Conservation (phyloP, 805 yeast genomes). For the Komagataella kurtzmanii region DNA sequence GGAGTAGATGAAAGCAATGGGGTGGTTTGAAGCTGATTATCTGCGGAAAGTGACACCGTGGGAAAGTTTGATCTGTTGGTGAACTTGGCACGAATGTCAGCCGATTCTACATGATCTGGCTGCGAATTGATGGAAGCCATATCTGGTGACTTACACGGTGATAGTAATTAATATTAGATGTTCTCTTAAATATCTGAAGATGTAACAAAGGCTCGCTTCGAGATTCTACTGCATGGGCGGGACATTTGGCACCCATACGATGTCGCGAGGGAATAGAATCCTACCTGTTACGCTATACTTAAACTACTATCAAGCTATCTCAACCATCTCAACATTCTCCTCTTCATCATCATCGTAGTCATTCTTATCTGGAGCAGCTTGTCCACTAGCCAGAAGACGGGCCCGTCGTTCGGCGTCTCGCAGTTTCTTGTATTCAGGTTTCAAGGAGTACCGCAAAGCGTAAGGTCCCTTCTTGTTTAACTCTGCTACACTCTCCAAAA, state of each 20-base stretch:
- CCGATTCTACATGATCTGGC: constrained; percentile 1
- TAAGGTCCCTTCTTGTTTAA: constrained; percentile 93
- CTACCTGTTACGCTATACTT: background rate
- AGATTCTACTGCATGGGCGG: background rate
- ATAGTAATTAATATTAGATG: background rate
- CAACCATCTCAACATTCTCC: constrained; percentile 68
- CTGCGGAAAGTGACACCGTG: background rate
- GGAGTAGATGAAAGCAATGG: constrained; percentile 85
- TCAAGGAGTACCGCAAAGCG: constrained; percentile 80
- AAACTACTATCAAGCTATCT: constrained; percentile 29
- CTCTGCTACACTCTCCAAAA: constrained; percentile 78
- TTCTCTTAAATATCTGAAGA: too few species aligned
- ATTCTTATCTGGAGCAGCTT: constrained; percentile 11
- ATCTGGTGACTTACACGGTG: background rate
- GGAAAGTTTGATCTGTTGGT: constrained; percentile 19
- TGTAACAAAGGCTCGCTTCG: background rate
- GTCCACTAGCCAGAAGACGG: constrained; percentile 26
- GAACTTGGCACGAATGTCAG: constrained; percentile 24
- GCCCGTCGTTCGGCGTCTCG: constrained; percentile 67
- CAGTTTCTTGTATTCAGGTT: constrained; percentile 78
- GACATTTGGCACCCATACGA: background rate
- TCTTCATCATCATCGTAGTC: constrained; percentile 50
- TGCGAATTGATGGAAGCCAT: background rate
- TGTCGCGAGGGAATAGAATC: background rate
- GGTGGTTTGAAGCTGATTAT: constrained; percentile 38